Evolutionary conservation across 805 yeast genomes (phyloP), one percentile per base, ranked within the genome.

Genomic region (Lipomyces orientalis): DNA sequence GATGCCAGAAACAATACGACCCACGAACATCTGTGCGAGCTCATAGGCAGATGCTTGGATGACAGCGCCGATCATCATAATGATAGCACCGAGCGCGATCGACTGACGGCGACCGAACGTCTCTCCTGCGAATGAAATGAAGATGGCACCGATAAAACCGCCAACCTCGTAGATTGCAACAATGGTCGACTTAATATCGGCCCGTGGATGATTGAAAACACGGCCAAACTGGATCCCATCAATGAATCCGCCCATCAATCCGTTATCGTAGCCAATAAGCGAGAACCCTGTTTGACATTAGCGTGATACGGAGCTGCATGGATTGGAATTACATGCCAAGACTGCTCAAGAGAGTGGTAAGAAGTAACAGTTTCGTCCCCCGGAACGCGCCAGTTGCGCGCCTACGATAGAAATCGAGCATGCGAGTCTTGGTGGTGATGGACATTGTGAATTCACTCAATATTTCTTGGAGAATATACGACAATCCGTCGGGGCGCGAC

Each of bases 21-120:
- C 94, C 69, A 89, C 79, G 65, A 90, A 87, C 67, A 91, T 87
- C 76, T 90, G 94, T 55, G 90, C 93, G 65, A 87, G 79, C 77
- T 84, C 76, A 73, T 81, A 75, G 4, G 79, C 49, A 4, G 80
- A 71, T 19, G 83, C 76, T 74, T 85, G 87, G 54, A 85, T 74
- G 12, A 81, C 60, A 2, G 85, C 87, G 2, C 87, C 87, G 25
- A 83, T n/a, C 9, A 55, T 39, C n/a, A 54, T 19, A 19, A 55
- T 25, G 25, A 54, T 29, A 16, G 86, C 81, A 8, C 86, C 86
- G 65, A 77, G 77, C 34, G 85, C 76, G 56, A 84, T 84, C 52
- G 85, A 82, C 60, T 77, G 76, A 65, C 86, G 76, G 66, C 87
- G 77, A 19, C 87, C 87, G 12, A 82, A 79, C 64, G 74, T 75